Evolutionary conservation across 2,329 filamentous ascomycete genomes (phyloP).

Genomic region (Pseudocercospora crystallina): DNA sequence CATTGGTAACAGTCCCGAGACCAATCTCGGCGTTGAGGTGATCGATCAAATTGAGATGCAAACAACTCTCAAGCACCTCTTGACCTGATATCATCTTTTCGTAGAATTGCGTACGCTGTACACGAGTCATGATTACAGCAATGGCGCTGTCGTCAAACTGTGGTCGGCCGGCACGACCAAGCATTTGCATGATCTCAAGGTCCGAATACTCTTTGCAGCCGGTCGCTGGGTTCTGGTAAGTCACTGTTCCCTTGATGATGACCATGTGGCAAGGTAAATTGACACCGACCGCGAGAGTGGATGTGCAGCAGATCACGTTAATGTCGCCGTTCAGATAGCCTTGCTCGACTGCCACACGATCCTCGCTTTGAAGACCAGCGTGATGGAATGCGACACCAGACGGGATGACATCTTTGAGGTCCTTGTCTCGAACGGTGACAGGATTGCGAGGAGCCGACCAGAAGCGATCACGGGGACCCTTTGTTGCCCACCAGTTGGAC

Average conservation of each 20-base stretch:
- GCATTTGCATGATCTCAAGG: constrained; percentile 87
- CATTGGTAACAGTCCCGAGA: constrained; percentile 67
- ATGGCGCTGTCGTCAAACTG: constrained; percentile 77
- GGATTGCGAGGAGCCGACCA: constrained; percentile 62
- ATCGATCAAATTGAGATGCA: constrained; percentile 77
- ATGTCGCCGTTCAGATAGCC: constrained; percentile 70
- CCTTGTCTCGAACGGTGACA: constrained; percentile 57
- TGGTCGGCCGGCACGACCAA: constrained; percentile 77
- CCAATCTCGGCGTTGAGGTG: constrained; percentile 83
- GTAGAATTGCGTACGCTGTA: constrained; percentile 65
- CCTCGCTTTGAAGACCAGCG: constrained; percentile 66
- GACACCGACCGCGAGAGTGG: constrained; percentile 78
- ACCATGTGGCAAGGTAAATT: constrained; percentile 67
- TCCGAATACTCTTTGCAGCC: constrained; percentile 70
- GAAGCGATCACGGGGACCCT: constrained; percentile 52
- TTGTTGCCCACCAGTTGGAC: constrained; percentile 63
- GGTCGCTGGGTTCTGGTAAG: constrained; percentile 54
- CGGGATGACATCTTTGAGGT: constrained; percentile 56
- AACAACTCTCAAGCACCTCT: constrained; percentile 71
- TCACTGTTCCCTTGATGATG: constrained; percentile 75
- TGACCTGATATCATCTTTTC: constrained; percentile 71
- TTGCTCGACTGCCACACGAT: constrained; percentile 66
- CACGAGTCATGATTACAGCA: constrained; percentile 75
- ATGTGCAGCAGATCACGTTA: constrained; percentile 81
- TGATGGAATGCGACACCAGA: constrained; percentile 79